Evolutionary conservation across 2,329 filamentous ascomycete genomes (phyloP), one percentile per base, ranked within the genome.

Genomic region (Rhinocladiella similis): DNA sequence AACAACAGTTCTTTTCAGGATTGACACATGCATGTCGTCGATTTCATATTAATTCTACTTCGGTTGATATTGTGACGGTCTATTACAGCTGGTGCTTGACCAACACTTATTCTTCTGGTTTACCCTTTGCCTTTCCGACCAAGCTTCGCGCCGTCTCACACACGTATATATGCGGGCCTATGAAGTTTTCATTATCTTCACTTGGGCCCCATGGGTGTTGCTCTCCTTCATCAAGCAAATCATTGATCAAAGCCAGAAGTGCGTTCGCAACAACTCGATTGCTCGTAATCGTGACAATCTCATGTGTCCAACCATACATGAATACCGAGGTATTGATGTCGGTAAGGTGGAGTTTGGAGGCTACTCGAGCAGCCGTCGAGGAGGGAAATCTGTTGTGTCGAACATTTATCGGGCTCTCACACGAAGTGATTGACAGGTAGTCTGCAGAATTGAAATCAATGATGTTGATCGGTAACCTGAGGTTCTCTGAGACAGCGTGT

Each of bases 311-410:
- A 14, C 88, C 88, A 66, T 85, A 85, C 50, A 88, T 75, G 66
- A 91, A 90, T 7, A 90, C 87, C 18, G 86, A 85, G 51, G 79
- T 73, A 65, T 90, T 91, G 54, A 89, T 83, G 12, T 77, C 71
- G 0, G 81, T 84, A 50, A 89, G 73, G 5, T 76, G 73, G 7
- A 74, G 63, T 4, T 20, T 42, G 6, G 42, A 22, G 19, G 18
- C 53, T 14, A 29, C 36, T 14, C 47, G 49, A 12, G 29, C 19
- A 25, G 56, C 54, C 9, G 58, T 51, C 5, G 43, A 50, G 25
- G 48, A 46, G 18, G 53, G 54, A 41, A 58, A 57, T 1, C 7
- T 12, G 39, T 20, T n/a, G 35, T 45, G 16, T 39, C 12, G 29
- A 41, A 14, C 20, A 41, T n/a, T 50, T 16, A 10, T 16, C 14